These are phyloP conservation scores for Volvox africanus DNA, from an alignment of 139 green algal species.

Conservation along the genomic window DNA sequence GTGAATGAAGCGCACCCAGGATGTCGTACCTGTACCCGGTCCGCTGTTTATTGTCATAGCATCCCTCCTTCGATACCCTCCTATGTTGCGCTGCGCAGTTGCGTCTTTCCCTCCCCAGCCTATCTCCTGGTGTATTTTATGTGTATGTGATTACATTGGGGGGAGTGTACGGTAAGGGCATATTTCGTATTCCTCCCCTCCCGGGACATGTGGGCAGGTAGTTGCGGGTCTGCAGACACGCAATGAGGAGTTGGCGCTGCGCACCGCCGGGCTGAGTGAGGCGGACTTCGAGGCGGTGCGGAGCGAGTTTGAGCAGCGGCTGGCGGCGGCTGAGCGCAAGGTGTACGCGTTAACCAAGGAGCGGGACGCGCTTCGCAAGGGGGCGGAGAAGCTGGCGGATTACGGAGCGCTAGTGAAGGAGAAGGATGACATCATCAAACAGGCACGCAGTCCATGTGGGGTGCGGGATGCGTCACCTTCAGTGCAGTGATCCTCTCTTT, in stretches of 20 bases:
- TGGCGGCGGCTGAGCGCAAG: constrained; percentile 67
- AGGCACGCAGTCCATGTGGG: too few relatives aligned
- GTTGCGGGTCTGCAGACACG: constrained; percentile 61
- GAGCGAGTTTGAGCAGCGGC: constrained; percentile 71
- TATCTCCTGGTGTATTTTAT: too few relatives aligned
- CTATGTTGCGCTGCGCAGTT: too few relatives aligned
- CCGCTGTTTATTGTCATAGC: too few relatives aligned
- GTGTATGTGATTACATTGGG: too few relatives aligned
- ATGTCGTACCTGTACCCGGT: too few relatives aligned
- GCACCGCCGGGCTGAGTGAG: constrained; percentile 65
- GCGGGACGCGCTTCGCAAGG: constrained; percentile 87
- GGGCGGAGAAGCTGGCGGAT: constrained; percentile 77
- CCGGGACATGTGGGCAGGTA: constrained; percentile 19
- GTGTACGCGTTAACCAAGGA: constrained; percentile 94
- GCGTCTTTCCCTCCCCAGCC: too few relatives aligned
- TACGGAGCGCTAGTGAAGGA: constrained; percentile 84
- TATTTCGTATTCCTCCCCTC: background rate
- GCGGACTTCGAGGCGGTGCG: constrained; percentile 64
- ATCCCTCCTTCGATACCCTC: too few relatives aligned
- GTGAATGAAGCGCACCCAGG: too few relatives aligned
- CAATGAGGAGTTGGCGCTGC: constrained; percentile 85
- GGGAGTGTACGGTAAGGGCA: too few relatives aligned
- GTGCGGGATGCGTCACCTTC: too few relatives aligned
- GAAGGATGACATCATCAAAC: constrained; percentile 94
- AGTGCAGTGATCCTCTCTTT: too few relatives aligned